Evolutionary conservation across 2,329 filamentous ascomycete genomes (phyloP).

Genomic region (Exophiala phaeomuriformis): DNA sequence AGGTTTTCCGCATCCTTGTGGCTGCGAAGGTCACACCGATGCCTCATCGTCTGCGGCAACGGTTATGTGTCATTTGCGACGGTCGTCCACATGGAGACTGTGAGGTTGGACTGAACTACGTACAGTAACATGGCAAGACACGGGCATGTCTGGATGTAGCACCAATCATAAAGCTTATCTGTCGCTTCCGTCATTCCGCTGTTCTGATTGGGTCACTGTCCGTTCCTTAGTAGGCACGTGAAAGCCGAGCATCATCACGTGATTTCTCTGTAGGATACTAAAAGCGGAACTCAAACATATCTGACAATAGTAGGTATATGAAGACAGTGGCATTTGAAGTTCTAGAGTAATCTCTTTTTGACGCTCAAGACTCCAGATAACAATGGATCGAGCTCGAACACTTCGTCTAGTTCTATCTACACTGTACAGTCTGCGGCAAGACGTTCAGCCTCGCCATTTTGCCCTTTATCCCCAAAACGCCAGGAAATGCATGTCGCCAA

Average conservation of each 20-base stretch:
- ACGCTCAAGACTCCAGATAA: neutral
- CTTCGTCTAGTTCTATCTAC: constrained; percentile 19
- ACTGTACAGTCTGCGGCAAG: neutral
- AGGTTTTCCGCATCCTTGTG: constrained; percentile 39
- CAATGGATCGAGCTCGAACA: neutral
- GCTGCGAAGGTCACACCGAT: constrained; percentile 5
- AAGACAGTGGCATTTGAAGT: neutral
- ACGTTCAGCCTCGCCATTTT: constrained; percentile 4
- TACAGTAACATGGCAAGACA: neutral
- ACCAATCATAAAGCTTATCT: no score
- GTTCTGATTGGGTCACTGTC: no score
- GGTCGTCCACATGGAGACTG: neutral
- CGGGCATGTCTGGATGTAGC: neutral
- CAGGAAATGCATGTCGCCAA: constrained; percentile 11
- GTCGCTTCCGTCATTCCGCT: no score
- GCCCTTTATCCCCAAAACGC: constrained; percentile 5
- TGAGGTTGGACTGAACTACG: neutral
- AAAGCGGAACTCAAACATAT: no score
- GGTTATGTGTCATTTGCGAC: neutral
- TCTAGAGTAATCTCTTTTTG: neutral
- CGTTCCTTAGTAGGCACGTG: no score
- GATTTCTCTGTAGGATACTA: no score
- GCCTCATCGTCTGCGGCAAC: constrained; percentile 16
- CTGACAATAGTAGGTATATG: neutral
- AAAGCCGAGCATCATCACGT: no score